Percentiles rank a stretch among this genome's conserved stretches.
phyloP scores from a whole-genome alignment of 306 rosid genomes.

The Citrullus amarus region DNA sequence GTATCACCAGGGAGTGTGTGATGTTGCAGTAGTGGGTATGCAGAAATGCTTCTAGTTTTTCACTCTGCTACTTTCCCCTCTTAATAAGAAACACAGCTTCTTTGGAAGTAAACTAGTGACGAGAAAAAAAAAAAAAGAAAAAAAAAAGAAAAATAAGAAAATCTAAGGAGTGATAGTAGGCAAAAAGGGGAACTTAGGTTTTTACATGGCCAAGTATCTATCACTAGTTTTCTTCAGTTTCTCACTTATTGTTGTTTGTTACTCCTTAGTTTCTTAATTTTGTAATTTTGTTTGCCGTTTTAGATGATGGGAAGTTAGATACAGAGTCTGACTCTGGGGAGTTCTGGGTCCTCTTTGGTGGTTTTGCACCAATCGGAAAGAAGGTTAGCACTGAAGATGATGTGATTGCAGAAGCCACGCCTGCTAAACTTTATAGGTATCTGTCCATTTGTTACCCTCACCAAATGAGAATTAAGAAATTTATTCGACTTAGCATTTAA shows the following conservation, averaged over 20 bases:
- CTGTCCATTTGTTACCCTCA: background rate
- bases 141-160: too few species aligned
- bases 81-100: background rate
- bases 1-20: constrained; percentile 71
- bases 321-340: constrained; percentile 14
- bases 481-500: background rate
- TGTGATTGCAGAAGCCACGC: constrained; percentile 3
- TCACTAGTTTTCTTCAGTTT: background rate
- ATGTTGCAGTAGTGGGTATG: constrained; percentile 94
- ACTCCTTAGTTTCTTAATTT: background rate
- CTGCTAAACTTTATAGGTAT: constrained; percentile 11
- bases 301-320: constrained; percentile 14
- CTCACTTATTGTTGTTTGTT: constrained; percentile 15
- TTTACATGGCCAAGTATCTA: background rate
- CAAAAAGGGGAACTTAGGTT: background rate
- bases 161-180: background rate
- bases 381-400: constrained; percentile 11
- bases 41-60: background rate
- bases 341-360: constrained; percentile 18
- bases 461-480: background rate
- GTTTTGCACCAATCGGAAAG: constrained; percentile 15
- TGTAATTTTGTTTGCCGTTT: background rate
- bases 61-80: background rate
- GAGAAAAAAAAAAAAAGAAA: background rate
- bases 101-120: background rate